phyloP scores from a whole-genome alignment of 2,329 filamentous ascomycete species.

The Hypomyces rosellus region DNA sequence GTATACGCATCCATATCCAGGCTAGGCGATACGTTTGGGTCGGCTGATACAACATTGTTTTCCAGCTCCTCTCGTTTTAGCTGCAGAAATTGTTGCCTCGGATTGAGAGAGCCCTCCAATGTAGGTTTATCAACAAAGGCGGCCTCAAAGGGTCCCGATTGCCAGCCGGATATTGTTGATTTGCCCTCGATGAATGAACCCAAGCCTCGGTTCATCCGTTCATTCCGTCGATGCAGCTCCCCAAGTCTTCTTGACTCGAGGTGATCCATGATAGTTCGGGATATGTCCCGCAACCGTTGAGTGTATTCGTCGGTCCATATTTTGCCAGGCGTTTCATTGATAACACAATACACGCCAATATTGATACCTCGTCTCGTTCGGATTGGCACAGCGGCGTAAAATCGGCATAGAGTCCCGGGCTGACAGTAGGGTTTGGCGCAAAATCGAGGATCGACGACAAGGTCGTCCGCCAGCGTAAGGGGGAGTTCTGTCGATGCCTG shows the following conservation, averaged over 20 bases:
- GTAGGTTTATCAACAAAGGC: constrained; percentile 10
- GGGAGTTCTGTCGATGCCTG: constrained; percentile 19
- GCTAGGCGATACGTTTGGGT: not conserved
- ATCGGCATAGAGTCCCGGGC: constrained; percentile 19
- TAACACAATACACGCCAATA: constrained; percentile 35
- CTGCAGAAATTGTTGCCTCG: constrained; percentile 11
- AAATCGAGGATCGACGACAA: constrained; percentile 26
- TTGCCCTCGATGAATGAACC: constrained; percentile 31
- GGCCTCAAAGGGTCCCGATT: not conserved
- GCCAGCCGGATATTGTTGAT: constrained; percentile 22
- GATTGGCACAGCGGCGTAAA: constrained; percentile 38
- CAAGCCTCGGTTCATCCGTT: constrained; percentile 32
- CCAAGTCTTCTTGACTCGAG: constrained; percentile 26
- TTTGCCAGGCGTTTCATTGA: constrained; percentile 12
- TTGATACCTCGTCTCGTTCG: constrained; percentile 33
- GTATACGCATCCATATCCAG: not conserved
- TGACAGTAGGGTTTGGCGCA: constrained; percentile 19
- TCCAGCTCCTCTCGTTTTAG: not conserved
- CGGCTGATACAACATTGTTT: not conserved
- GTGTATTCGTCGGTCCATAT: constrained; percentile 22
- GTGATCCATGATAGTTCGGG: constrained; percentile 29
- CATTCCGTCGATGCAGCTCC: constrained; percentile 23
- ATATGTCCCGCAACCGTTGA: constrained; percentile 20
- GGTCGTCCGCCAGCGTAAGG: constrained; percentile 28
- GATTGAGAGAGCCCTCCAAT: constrained; percentile 14